Evolutionary conservation across 345 rosid species (phyloP).

Genomic region (Eucalyptus albens): DNA sequence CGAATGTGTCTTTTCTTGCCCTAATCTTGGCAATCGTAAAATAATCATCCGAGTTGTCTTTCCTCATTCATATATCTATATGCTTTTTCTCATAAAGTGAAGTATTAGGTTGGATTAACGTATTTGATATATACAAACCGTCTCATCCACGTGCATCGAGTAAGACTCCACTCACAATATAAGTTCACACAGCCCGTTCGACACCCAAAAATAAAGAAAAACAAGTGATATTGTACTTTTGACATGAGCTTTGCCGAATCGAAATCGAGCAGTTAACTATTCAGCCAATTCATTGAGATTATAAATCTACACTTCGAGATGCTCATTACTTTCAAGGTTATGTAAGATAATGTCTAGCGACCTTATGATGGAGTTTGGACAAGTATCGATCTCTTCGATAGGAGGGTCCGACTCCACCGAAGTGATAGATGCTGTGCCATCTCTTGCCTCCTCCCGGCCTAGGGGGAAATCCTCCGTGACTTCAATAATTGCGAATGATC

Average conservation of each 20-base stretch:
- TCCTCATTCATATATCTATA: background rate
- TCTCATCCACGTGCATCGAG: background rate
- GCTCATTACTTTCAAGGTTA: background rate
- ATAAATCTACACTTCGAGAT: background rate
- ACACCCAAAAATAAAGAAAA: background rate
- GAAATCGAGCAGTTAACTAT: background rate
- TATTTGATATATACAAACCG: background rate
- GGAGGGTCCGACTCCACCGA: background rate
- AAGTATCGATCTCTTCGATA: background rate
- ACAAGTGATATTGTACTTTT: background rate
- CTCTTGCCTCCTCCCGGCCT: background rate
- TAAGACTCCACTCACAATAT: background rate
- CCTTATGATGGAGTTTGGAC: background rate
- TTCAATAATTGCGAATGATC: background rate
- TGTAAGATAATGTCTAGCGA: background rate
- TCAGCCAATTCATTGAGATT: background rate
- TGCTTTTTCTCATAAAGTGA: background rate
- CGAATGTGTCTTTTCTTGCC: background rate
- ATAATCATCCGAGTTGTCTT: background rate
- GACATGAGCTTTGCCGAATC: fast-evolving
- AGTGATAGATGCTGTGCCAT: background rate
- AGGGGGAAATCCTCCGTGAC: slow-evolving; percentile 31
- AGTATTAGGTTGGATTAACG: background rate
- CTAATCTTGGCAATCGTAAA: background rate
- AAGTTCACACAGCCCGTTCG: fast-evolving